Base-by-base conservation (phyloP, 2,329 filamentous ascomycete genomes). In the Fusarium sp. region DNA sequence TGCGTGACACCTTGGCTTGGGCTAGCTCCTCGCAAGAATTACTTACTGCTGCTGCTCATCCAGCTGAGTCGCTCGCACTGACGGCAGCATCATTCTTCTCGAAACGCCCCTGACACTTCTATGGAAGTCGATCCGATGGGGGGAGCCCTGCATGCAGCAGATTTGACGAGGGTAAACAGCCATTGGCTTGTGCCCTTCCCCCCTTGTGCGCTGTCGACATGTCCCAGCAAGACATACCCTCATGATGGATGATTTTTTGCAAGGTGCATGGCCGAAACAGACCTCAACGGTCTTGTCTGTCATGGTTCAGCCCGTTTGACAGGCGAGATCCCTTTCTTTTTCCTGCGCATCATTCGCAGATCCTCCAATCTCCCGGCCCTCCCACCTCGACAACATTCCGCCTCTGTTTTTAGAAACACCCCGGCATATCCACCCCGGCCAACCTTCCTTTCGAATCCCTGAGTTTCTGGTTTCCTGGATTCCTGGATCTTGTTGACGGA, bases 341-440 rank as follows among this genome's bases (percentile, higher is more conserved):
- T 54, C 40, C 58, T 74, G 65, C 68, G 66, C 71, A 73, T 69
- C 68, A 65, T 63, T 68, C 52, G 70, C 65, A 78, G 69, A 78
- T 79, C 73, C 69, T 79, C 54, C 66, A 77, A 78, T 74, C 66
- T 75, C 71, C 69, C 52, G 38, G 35, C 40, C 69, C 65, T 65
- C 43, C 50, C 69, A 65, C 20, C 64, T 54, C 61, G 56, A 69
- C 66, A 65, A 65, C 47, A 52, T 72, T 69, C 68, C 63, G 66
- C 52, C 66, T 76, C 74, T 76, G 65, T 68, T 78, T 77, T 77
- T 77, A 72, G 73, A 71, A 76, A 50, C 60, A 66, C 65, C 70
- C 65, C 64, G 27, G 54, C 54, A 62, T 69, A 69, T 22, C 66
- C 33, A 56, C 60, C 69, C 69, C 64, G 58, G 66, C 59, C 43